A percentile compares a stretch with the other conserved stretches of the same genome.
Evolutionary conservation across 148 eudicot genomes (phyloP).

Genomic region (Vaccinium corymbosum): DNA sequence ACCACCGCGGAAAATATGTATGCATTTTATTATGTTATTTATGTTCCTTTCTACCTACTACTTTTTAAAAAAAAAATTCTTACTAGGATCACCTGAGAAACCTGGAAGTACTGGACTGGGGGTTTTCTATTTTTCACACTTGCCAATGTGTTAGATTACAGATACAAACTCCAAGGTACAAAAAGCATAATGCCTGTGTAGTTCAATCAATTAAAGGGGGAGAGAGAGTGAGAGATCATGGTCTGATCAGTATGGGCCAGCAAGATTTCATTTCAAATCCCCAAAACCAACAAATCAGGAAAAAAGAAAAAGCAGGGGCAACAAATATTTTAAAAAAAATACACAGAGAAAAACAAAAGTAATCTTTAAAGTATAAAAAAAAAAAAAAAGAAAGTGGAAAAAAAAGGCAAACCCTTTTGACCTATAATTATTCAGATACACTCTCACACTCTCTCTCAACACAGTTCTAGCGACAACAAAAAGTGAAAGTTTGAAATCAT

Average conservation of each 20-base stretch:
- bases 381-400: background rate
- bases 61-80: background rate
- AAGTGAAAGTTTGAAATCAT: slow-evolving; percentile 43
- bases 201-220: slow-evolving; percentile 64
- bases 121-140: slow-evolving; percentile 23
- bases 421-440: background rate
- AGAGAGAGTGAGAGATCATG: slow-evolving; percentile 37
- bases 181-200: slow-evolving; percentile 57
- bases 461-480: slow-evolving; percentile 19
- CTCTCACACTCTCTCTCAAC: background rate
- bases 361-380: slow-evolving; percentile 7
- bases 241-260: slow-evolving; percentile 29
- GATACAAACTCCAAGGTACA: slow-evolving; percentile 63
- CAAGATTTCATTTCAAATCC: slow-evolving; percentile 41
- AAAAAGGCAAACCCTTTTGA: slow-evolving; percentile 19
- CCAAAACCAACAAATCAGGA: slow-evolving; percentile 33
- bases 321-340: background rate
- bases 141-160: slow-evolving; percentile 20
- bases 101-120: slow-evolving; percentile 8
- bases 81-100: slow-evolving; percentile 16
- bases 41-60: background rate
- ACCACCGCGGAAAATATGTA: background rate
- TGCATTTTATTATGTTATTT: background rate
- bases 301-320: slow-evolving; percentile 13
- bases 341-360: background rate